A percentile compares a stretch with the other conserved stretches of the same genome.
These are phyloP conservation scores for Rhodomyrtus tomentosa DNA, from an alignment of 345 rosid genomes.

Conservation along the genomic window DNA sequence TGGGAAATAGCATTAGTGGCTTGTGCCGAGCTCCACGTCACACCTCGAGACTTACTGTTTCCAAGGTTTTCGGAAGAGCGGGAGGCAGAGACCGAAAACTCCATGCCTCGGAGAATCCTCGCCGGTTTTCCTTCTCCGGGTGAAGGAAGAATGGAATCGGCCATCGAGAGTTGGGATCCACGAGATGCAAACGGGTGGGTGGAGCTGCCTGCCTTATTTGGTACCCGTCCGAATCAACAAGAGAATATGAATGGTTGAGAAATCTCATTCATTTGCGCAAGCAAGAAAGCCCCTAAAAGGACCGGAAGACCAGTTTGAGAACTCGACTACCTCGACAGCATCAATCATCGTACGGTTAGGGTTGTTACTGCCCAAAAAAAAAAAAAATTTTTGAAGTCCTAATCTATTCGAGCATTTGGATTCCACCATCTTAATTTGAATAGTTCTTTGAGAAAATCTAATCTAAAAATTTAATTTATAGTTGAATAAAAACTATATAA, in stretches of 20 bases:
- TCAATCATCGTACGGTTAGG: not conserved
- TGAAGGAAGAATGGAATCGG: not conserved
- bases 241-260: not conserved
- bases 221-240: not conserved
- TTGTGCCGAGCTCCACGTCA: not conserved
- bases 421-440: no score
- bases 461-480: no score
- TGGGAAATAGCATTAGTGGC: not conserved
- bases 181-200: not conserved
- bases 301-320: not conserved
- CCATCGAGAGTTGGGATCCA: not conserved
- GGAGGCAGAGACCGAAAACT: not conserved
- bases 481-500: no score
- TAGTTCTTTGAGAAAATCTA: no score
- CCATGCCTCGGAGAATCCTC: not conserved
- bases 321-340: not conserved
- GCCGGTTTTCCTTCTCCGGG: not conserved
- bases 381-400: no score
- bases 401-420: no score
- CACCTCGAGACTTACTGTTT: no score
- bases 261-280: not conserved
- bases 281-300: not conserved
- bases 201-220: not conserved
- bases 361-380: not conserved
- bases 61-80: not conserved